Conservation (phyloP, 768 basidiomycete genomes). For the Asterophora parasitica region DNA sequence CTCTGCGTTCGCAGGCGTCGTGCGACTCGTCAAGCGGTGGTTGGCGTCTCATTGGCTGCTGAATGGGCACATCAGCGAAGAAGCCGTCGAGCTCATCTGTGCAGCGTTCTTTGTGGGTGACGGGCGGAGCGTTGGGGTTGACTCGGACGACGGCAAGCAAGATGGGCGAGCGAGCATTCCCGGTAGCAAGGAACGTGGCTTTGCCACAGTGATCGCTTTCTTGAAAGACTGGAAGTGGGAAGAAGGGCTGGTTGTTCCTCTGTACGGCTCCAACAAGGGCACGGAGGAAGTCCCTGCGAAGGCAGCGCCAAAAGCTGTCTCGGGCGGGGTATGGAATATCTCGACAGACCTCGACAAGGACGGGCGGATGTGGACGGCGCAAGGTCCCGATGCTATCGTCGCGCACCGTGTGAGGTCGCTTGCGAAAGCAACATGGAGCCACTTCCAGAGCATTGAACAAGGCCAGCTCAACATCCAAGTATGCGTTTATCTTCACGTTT, state of each 20-base stretch:
- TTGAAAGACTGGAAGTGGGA: conserved; percentile 85
- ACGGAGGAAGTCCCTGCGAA: conserved; percentile 18
- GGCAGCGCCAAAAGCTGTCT: conserved; percentile 21
- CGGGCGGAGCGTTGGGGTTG: conserved; percentile 26
- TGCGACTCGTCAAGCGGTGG: conserved; percentile 91
- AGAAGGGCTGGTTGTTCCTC: conserved; percentile 65
- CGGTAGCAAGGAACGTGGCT: conserved; percentile 73
- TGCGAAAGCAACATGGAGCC: conserved; percentile 69
- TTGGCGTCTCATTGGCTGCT: conserved; percentile 87
- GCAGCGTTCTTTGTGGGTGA: conserved; percentile 69
- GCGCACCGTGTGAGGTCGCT: conserved; percentile 69
- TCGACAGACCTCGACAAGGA: conserved; percentile 71
- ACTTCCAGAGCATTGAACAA: conserved; percentile 46
- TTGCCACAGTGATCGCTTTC: conserved; percentile 67
- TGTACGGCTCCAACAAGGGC: conserved; percentile 45
- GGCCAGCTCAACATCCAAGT: conserved; percentile 60
- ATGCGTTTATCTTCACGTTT: conserved; percentile 10
- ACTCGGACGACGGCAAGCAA: conserved; percentile 24
- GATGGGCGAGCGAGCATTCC: conserved; percentile 47
- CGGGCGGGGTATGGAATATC: conserved; percentile 65
- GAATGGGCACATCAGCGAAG: conserved; percentile 62
- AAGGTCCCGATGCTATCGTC: conserved; percentile 62
- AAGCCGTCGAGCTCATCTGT: conserved; percentile 83
- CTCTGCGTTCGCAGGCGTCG: conserved; percentile 77
- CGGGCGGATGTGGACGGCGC: conserved; percentile 74